Conservation (phyloP, 1,139 yeast species). For the Saccharomyces hybrid region DNA sequence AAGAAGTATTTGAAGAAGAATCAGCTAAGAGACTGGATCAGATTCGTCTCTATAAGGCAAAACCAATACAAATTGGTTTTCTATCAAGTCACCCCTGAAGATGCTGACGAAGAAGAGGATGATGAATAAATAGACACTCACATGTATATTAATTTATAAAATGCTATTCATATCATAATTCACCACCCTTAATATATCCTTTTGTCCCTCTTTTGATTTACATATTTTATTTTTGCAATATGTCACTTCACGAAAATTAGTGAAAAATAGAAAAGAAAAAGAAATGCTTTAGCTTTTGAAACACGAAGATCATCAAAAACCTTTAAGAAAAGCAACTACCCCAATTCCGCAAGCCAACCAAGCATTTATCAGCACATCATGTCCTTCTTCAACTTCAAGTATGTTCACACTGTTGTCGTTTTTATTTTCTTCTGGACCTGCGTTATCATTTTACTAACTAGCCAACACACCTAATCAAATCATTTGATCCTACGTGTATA, state of each 20-base stretch:
- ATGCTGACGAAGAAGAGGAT: constrained; percentile 57
- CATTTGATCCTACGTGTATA: background rate
- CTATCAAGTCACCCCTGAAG: constrained; percentile 97
- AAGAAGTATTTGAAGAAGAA: constrained; percentile 99
- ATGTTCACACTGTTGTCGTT: constrained; percentile 7
- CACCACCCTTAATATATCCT: background rate
- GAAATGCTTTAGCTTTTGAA: background rate
- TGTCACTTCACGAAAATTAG: background rate
- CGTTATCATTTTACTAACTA: background rate
- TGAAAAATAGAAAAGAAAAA: background rate
- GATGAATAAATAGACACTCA: background rate
- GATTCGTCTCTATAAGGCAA: constrained; percentile 91
- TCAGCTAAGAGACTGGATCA: constrained; percentile 98
- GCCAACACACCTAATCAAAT: background rate
- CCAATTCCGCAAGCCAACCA: background rate
- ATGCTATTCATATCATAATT: background rate
- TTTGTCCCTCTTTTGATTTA: background rate
- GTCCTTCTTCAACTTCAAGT: constrained; percentile 27
- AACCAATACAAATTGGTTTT: constrained; percentile 95
- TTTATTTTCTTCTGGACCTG: background rate
- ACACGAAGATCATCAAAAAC: background rate
- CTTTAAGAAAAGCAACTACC: background rate
- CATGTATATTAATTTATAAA: background rate
- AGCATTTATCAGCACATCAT: constrained; percentile 4
- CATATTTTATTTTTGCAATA: background rate